A percentile compares a stretch with the other conserved stretches of the same genome.
phyloP scores from a whole-genome alignment of 495 filamentous ascomycete species.

The Hypoxylon crocopeplum region DNA sequence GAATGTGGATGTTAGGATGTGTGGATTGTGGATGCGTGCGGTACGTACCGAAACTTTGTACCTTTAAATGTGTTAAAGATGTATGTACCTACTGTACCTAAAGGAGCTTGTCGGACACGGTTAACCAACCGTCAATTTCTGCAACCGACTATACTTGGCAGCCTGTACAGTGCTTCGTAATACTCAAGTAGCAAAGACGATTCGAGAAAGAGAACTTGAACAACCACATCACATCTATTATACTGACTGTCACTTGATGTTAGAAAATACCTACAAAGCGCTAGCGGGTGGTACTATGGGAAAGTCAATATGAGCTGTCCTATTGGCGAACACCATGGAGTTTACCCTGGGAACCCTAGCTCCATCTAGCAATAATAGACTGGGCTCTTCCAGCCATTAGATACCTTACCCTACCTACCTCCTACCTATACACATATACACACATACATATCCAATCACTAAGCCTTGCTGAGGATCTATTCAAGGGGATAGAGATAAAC shows the following conservation, averaged over 20 bases:
- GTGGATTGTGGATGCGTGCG: too few relatives aligned
- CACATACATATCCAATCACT: constrained; percentile 14
- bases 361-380: constrained; percentile 28
- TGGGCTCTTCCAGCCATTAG: constrained; percentile 24
- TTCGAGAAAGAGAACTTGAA: constrained; percentile 3
- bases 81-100: too few relatives aligned
- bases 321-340: constrained; percentile 19
- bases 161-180: too few relatives aligned
- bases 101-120: too few relatives aligned
- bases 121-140: too few relatives aligned
- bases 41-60: too few relatives aligned
- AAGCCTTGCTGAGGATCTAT: constrained; percentile 36
- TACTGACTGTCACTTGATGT: constrained; percentile 20
- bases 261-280: constrained; percentile 13
- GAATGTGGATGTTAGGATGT: neutral
- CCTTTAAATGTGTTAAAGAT: too few relatives aligned
- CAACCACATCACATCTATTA: constrained; percentile 13
- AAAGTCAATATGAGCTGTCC: constrained; percentile 19
- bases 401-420: neutral
- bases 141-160: too few relatives aligned
- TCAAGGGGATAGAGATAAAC: constrained; percentile 8
- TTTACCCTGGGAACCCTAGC: constrained; percentile 27
- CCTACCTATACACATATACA: neutral
- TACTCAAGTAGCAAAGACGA: constrained; percentile 2
- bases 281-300: constrained; percentile 16